Percentiles rank a stretch among this genome's conserved stretches.
Evolutionary conservation across 2,329 filamentous ascomycete genomes (phyloP).

Genomic region (Fusarium siculi): DNA sequence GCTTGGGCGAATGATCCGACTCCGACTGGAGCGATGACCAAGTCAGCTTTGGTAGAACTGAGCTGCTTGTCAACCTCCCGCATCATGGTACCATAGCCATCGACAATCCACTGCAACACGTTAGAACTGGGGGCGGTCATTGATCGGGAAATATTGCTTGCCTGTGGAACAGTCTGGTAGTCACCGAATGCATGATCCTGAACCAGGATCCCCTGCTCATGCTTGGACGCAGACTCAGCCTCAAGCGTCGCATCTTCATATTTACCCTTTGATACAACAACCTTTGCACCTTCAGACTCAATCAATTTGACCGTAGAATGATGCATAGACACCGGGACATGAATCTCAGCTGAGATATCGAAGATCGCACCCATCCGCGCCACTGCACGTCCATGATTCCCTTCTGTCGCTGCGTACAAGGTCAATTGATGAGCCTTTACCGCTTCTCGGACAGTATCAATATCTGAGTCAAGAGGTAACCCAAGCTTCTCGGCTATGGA

Average conservation of each 20-base stretch:
- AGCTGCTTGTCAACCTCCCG: constrained; percentile 72
- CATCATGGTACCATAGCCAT: constrained; percentile 81
- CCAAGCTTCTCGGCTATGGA: constrained; percentile 60
- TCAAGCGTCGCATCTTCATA: constrained; percentile 72
- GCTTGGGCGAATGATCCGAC: constrained; percentile 79
- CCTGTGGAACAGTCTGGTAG: constrained; percentile 72
- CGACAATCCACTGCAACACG: constrained; percentile 71
- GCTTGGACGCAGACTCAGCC: constrained; percentile 56
- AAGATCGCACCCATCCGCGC: constrained; percentile 74
- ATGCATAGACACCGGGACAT: constrained; percentile 70
- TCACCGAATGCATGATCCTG: constrained; percentile 76
- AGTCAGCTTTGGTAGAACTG: constrained; percentile 50
- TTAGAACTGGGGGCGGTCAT: not conserved
- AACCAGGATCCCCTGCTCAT: constrained; percentile 64
- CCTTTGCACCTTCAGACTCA: constrained; percentile 68
- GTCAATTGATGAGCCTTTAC: constrained; percentile 48
- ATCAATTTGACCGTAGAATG: constrained; percentile 65
- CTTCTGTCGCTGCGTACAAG: constrained; percentile 75
- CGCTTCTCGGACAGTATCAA: constrained; percentile 55
- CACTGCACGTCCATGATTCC: constrained; percentile 80
- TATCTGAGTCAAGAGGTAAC: constrained; percentile 53
- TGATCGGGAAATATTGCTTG: not conserved
- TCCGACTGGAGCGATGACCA: constrained; percentile 74
- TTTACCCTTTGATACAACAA: constrained; percentile 64
- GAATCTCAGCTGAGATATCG: constrained; percentile 65